Base-by-base conservation (phyloP, 2,329 filamentous ascomycete species). In the Arthrobotrys musiformis region DNA sequence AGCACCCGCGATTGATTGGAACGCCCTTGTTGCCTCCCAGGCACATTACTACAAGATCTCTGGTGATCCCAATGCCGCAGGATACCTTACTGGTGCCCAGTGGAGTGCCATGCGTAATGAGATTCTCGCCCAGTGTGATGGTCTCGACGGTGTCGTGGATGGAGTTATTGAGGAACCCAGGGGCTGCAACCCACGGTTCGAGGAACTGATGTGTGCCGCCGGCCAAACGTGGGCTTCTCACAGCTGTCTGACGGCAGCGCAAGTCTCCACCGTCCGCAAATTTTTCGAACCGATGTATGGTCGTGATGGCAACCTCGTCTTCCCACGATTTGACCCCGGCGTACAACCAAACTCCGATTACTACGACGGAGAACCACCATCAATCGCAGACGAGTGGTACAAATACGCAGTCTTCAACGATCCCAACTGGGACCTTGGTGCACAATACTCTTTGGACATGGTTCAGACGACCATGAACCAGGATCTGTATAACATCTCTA, bases 111-210 rank as follows among this genome's bases (percentile, higher is more conserved):
- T 83, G 7, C 82, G 83, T 42, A 50, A 82, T 0, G 82, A 83
- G 68, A 82, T 84, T 9, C 28, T 88, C 28, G 81, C 82, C 9
- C 86, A 87, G 79, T 88, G 87, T 79, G 86, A 88, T 75, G 79
- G 79, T 1, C 80, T 86, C 4, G 87, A 88, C 78, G 85, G 85
- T n/a, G 83, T 84, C 9, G 80, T 81, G 7, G 87, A 88, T 79
- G 85, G 85, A 4, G 84, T 85, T 44, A 82, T 85, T 33, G 83
- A 84, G 60, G 82, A 84, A 37, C 82, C 84, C 0, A 78, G 80
- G 28, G 79, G 81, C 2, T 85, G 84, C 60, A 70, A 79, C 8
- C 83, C 83, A 2, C 72, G 81, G 63, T 79, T 83, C 1, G 81
- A 82, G 44, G 80, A 79, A 0, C 66, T 85, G 50, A 81, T 82